These are phyloP conservation scores for Sporothrix protearum DNA, from an alignment of 2,329 filamentous ascomycete genomes.

Conservation along the genomic window DNA sequence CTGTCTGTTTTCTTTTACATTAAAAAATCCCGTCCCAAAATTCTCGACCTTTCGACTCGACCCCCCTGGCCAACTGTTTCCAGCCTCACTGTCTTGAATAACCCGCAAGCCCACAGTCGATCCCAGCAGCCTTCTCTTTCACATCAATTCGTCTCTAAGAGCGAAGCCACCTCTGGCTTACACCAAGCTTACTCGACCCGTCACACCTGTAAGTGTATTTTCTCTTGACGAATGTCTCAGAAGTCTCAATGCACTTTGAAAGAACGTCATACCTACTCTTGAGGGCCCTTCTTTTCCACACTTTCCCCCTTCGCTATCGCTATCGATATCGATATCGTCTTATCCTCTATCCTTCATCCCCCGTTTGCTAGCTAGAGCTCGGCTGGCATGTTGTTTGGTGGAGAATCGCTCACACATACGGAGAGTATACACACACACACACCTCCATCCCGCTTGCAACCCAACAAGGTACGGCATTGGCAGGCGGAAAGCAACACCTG, in stretches of 20 bases:
- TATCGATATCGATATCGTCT: neutral
- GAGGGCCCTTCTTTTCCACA: neutral
- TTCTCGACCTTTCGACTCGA: neutral
- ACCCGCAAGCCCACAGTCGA: neutral
- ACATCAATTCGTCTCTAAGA: neutral
- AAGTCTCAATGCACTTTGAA: neutral
- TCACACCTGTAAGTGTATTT: neutral
- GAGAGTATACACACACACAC: neutral
- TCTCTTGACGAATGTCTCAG: neutral
- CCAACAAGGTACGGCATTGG: constrained; percentile 1
- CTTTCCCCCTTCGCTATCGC: neutral
- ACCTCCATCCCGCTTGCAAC: constrained; percentile 11
- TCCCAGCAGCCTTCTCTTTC: neutral
- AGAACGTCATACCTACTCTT: neutral
- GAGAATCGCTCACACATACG: neutral
- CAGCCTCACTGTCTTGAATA: neutral
- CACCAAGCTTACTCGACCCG: neutral
- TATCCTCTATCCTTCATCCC: neutral
- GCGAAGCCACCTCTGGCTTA: neutral
- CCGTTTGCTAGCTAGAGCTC: neutral
- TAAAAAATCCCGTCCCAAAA: neutral
- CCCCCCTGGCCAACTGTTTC: neutral
- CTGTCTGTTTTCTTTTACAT: neutral
- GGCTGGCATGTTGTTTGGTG: neutral
- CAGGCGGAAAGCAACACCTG: neutral